Conservation (phyloP, 169 alveolate genomes). For the Eimeria sp. region DNA sequence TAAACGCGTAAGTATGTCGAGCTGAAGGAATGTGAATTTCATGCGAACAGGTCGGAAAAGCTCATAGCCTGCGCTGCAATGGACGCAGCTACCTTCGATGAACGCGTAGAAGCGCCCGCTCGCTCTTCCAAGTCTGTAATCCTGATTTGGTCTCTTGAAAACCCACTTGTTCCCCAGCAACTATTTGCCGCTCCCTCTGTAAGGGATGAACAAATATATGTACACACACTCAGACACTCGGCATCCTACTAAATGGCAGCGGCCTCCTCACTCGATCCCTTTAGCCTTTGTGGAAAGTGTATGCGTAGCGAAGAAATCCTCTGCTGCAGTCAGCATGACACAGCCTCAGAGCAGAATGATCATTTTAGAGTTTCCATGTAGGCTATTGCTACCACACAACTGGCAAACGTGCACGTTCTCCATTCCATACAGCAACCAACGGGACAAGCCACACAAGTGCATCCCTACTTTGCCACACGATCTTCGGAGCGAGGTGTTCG, state of each 20-base stretch:
- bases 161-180: slow-evolving; percentile 61
- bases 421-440: too few relatives aligned
- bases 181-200: slow-evolving; percentile 56
- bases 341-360: background rate
- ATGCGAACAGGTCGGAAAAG: slow-evolving; percentile 37
- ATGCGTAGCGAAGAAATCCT: background rate
- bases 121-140: slow-evolving; percentile 25
- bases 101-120: slow-evolving; percentile 47
- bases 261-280: background rate
- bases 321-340: background rate
- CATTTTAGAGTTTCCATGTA: background rate
- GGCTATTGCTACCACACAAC: background rate
- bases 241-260: background rate
- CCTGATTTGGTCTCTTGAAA: slow-evolving; percentile 67
- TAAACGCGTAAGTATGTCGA: background rate
- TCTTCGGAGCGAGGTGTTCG: background rate
- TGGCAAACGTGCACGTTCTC: background rate
- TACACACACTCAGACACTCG: background rate
- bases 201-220: background rate
- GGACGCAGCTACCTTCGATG: slow-evolving; percentile 70
- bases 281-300: background rate
- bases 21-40: background rate
- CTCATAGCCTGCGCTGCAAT: slow-evolving; percentile 55
- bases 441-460: background rate
- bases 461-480: background rate